Evolutionary conservation across 306 rosid genomes (phyloP), one percentile per base, ranked within the genome.

Genomic region (Ormosia emarginata): DNA sequence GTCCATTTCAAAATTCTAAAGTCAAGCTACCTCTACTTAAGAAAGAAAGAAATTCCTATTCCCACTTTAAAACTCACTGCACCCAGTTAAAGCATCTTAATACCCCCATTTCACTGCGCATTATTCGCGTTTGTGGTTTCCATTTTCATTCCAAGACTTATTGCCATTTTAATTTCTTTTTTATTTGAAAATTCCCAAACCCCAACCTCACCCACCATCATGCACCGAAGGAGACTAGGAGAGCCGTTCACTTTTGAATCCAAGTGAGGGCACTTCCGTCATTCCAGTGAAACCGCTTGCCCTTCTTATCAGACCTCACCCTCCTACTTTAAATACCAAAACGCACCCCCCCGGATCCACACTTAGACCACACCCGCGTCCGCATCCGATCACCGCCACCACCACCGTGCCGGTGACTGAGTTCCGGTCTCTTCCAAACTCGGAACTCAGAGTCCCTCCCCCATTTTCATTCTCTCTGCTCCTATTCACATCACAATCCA

Each of bases 341-440:
- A 14, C 36, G 6, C 81, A 7, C 39, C 53, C 39, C 53, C 2
- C 14, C 59, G 40, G 43, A 46, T 18, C 40, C 33, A 14, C 76
- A 74, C 63, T 74, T 5, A 8, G 6, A 36, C 73, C 43, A 53
- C 43, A 39, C 18, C 52, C n/a, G 32, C 70, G 39, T 63, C 80
- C 3, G 36, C n/a, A 29, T 62, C 67, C 4, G 1, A 52, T 52
- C 52, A 12, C 24, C 24, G 24, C 24, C 24, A 24, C 24, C 11
- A 12, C 9, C 66, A 36, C 80, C 79, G 33, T 8, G 61, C 80
- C 72, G 74, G 81, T 7, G 47, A 79, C 68, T 37, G 82, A 79
- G 87, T 88, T 62, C 74, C 85, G 79, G 87, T 76, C 79, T 14
- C 11, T 37, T 74, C n/a, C 17, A 4, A 56, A 67, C 87, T 72